Percentiles rank a stretch among this genome's conserved stretches.
Conservation (phyloP, 208 protist species). For the Naegleria lovaniensis region DNA sequence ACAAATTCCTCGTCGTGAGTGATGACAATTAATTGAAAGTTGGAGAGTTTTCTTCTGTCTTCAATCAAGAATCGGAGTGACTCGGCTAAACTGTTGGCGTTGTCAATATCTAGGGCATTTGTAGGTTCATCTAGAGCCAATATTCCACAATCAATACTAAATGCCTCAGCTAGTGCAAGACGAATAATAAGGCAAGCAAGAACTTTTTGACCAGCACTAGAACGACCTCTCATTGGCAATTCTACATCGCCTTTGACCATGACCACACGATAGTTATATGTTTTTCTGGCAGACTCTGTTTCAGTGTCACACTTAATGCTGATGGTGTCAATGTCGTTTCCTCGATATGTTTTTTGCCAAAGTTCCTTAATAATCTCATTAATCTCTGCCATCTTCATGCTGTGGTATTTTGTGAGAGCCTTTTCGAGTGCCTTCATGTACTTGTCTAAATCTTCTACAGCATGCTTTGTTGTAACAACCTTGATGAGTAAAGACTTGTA, state of each 20-base stretch:
- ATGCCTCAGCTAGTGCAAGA: slow-evolving; percentile 96
- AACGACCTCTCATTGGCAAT: slow-evolving; percentile 97
- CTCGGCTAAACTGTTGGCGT: slow-evolving; percentile 68
- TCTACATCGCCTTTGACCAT: slow-evolving; percentile 86
- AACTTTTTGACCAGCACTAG: slow-evolving; percentile 65
- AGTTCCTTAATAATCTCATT: slow-evolving; percentile 94
- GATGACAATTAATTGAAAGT: slow-evolving; percentile 99
- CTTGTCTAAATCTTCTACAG: neutral
- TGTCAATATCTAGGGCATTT: slow-evolving; percentile 92
- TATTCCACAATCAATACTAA: slow-evolving; percentile 97
- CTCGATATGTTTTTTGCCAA: slow-evolving; percentile 94
- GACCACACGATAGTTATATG: slow-evolving; percentile 84
- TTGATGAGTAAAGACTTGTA: neutral
- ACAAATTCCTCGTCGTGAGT: slow-evolving; percentile 99
- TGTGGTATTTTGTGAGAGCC: slow-evolving; percentile 93
- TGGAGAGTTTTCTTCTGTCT: slow-evolving; percentile 59
- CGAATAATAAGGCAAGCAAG: slow-evolving; percentile 97
- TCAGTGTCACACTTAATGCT: slow-evolving; percentile 80
- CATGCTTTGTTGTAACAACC: neutral
- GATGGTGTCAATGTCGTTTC: slow-evolving; percentile 92
- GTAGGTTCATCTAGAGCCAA: slow-evolving; percentile 99
- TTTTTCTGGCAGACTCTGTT: slow-evolving; percentile 53
- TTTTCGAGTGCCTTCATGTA: slow-evolving; percentile 65
- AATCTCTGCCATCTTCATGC: slow-evolving; percentile 96
- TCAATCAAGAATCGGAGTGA: slow-evolving; percentile 70